A percentile compares a stretch with the other conserved stretches of the same genome.
These are phyloP conservation scores for Murraya koenigii DNA, from an alignment of 345 rosid genomes.

Conservation along the genomic window DNA sequence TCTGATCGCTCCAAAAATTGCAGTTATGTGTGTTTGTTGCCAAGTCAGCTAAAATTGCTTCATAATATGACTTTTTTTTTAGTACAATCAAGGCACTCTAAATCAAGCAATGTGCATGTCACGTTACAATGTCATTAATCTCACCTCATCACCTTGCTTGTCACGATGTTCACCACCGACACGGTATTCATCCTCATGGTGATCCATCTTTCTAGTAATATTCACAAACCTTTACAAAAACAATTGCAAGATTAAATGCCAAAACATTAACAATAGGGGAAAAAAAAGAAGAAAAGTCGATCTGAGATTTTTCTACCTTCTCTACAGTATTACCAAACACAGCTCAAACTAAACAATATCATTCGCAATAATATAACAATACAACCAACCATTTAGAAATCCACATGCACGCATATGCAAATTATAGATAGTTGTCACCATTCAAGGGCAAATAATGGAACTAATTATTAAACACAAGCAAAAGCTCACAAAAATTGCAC, in stretches of 20 bases:
- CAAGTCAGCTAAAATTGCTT: background rate
- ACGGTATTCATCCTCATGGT: conserved; percentile 59
- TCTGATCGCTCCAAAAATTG: background rate
- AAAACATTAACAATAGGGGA: background rate
- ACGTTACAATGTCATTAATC: background rate
- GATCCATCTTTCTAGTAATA: conserved; percentile 45
- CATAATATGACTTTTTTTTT: background rate
- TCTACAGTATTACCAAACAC: background rate
- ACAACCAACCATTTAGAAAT: background rate
- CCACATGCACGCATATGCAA: background rate
- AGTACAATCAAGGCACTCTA: background rate
- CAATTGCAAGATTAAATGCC: background rate
- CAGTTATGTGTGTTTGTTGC: background rate
- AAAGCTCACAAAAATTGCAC: background rate
- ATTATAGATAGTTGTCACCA: background rate
- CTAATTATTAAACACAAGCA: background rate
- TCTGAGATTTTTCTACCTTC: background rate
- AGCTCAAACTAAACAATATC: background rate
- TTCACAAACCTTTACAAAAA: background rate
- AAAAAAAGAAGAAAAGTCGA: background rate
- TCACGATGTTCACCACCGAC: conserved; percentile 38
- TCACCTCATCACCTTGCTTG: conserved; percentile 82
- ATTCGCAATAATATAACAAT: background rate
- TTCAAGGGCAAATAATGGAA: background rate
- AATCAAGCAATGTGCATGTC: background rate